Percentiles rank a stretch among this genome's conserved stretches.
These are phyloP conservation scores for Sporothrix dimorphospora DNA, from an alignment of 2,329 filamentous ascomycete species.

Conservation along the genomic window DNA sequence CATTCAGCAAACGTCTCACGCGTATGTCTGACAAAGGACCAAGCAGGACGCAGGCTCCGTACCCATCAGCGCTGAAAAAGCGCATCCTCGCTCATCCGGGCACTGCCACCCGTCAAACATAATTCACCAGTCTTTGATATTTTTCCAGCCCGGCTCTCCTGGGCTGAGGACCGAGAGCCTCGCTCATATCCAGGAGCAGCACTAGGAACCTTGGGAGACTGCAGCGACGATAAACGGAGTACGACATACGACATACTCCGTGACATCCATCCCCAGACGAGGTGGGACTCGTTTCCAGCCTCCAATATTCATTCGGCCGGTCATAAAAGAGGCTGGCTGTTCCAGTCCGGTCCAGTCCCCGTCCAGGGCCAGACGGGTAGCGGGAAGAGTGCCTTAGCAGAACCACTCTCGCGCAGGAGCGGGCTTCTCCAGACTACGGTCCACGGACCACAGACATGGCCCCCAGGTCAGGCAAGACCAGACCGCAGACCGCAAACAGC, in stretches of 20 bases:
- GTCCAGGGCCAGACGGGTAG: conserved; percentile 1
- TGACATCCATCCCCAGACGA: background rate
- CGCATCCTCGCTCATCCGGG: background rate
- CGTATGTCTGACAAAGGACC: background rate
- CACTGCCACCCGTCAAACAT: background rate
- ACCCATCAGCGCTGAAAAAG: background rate
- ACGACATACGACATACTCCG: background rate
- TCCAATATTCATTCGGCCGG: background rate
- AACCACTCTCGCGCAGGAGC: conserved; percentile 22
- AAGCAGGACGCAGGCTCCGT: background rate
- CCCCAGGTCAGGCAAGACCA: background rate
- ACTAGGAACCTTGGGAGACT: background rate
- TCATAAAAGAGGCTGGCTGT: background rate
- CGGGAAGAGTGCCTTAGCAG: conserved; percentile 22
- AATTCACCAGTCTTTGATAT: background rate
- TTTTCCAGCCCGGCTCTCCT: background rate
- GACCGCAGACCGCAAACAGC: background rate
- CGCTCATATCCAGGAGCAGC: background rate
- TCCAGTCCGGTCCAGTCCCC: background rate
- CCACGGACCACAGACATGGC: background rate
- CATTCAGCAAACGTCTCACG: background rate
- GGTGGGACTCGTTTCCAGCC: conserved; percentile 8
- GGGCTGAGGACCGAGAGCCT: conserved; percentile 11
- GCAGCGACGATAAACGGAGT: background rate
- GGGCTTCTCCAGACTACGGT: conserved; percentile 4